phyloP scores from a whole-genome alignment of 176 grass and related monocot species.

The Calamus simplicifolius region DNA sequence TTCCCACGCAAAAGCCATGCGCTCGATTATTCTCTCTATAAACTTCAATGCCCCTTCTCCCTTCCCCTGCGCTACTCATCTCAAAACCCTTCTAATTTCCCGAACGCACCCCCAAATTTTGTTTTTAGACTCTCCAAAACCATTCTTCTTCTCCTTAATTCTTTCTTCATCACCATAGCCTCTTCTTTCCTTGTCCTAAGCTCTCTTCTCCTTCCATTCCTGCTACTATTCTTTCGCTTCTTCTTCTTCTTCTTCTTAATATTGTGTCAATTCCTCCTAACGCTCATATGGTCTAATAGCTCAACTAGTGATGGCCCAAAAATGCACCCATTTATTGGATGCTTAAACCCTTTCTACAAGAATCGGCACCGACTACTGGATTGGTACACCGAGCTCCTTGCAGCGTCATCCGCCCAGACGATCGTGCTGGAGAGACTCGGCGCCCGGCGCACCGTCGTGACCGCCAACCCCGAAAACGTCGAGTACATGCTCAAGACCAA shows the following conservation, averaged over 20 bases:
- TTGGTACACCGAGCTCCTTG: constrained; percentile 81
- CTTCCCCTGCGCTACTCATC: no score
- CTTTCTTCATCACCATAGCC: constrained; percentile 1
- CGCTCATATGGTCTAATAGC: no score
- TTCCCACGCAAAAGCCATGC: no score
- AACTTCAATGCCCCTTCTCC: no score
- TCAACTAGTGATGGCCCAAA: constrained; percentile 20
- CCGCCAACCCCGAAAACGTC: constrained; percentile 68
- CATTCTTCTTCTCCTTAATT: constrained; percentile 9
- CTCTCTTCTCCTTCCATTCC: neutral
- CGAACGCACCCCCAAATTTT: no score
- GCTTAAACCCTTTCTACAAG: constrained; percentile 52
- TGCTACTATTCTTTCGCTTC: neutral
- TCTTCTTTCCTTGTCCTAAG: neutral
- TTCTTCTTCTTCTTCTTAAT: neutral
- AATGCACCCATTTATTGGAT: constrained; percentile 56
- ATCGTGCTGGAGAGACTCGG: constrained; percentile 61
- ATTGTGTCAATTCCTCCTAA: no score
- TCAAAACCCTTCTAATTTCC: no score
- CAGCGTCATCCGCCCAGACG: constrained; percentile 59
- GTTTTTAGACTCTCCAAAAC: neutral
- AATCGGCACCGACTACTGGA: constrained; percentile 54
- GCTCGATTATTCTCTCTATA: no score
- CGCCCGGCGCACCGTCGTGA: constrained; percentile 59
- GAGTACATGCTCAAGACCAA: constrained; percentile 69